phyloP scores from a whole-genome alignment of 345 rosid species.

The Stellera chamaejasme region DNA sequence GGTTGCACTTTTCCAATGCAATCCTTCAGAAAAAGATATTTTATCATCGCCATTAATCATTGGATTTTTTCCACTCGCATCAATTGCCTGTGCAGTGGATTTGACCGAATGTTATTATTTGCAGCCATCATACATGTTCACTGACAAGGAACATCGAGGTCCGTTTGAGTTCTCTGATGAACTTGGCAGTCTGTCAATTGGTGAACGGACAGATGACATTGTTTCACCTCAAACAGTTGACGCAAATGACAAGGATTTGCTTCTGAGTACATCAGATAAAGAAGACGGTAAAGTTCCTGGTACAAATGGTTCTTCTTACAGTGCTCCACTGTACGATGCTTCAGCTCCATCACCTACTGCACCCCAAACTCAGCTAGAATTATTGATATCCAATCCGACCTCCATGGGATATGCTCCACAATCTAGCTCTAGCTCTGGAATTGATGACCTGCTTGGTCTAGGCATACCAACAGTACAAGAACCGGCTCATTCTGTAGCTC shows the following conservation, averaged over 20 bases:
- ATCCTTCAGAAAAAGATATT: no score
- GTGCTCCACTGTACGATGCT: constrained; percentile 54
- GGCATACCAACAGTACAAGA: constrained; percentile 44
- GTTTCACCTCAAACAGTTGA: constrained; percentile 63
- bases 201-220: constrained; percentile 45
- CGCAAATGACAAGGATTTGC: constrained; percentile 88
- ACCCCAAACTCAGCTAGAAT: constrained; percentile 42
- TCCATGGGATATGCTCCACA: constrained; percentile 25
- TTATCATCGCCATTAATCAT: no score
- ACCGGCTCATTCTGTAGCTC: constrained; percentile 18
- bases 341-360: constrained; percentile 29
- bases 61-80: no score
- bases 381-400: constrained; percentile 35
- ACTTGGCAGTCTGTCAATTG: constrained; percentile 54
- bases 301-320: constrained; percentile 54
- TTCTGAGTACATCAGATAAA: constrained; percentile 67
- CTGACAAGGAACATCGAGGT: constrained; percentile 86
- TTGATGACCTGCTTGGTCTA: constrained; percentile 84
- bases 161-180: constrained; percentile 91
- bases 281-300: constrained; percentile 54
- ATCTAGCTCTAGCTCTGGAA: constrained; percentile 40
- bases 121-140: constrained; percentile 99
- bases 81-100: neutral
- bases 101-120: constrained; percentile 16
- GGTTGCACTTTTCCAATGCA: no score